These are phyloP conservation scores for Nelumbo lutea DNA, from an alignment of 164 flowering plant species.

Conservation along the genomic window DNA sequence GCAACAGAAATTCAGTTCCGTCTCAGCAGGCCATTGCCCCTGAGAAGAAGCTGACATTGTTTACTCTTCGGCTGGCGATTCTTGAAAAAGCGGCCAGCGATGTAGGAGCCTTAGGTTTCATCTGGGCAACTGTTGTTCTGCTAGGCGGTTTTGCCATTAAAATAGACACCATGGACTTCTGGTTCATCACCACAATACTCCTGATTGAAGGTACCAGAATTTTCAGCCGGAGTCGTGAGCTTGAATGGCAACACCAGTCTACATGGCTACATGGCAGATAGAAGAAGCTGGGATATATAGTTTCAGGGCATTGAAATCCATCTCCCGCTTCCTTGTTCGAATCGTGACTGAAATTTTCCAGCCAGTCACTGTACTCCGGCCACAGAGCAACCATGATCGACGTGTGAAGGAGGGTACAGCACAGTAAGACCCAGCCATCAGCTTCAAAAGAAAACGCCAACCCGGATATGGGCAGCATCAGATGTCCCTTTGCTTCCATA, in stretches of 20 bases:
- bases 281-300: slow-evolving; percentile 23
- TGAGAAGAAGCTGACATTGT: slow-evolving; percentile 77
- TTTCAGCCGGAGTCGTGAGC: too few relatives aligned
- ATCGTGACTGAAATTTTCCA: slow-evolving; percentile 18
- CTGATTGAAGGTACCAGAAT: slow-evolving; percentile 22
- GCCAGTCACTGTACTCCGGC: slow-evolving; percentile 17
- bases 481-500: slow-evolving; percentile 38
- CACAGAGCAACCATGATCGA: slow-evolving; percentile 22
- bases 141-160: slow-evolving; percentile 91
- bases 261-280: slow-evolving; percentile 77
- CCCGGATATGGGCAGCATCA: slow-evolving; percentile 61
- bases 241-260: slow-evolving; percentile 30
- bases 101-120: slow-evolving; percentile 40
- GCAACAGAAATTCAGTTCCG: slow-evolving; percentile 3
- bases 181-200: slow-evolving; percentile 72
- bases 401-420: not conserved
- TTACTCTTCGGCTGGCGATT: slow-evolving; percentile 77
- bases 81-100: slow-evolving; percentile 84
- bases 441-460: slow-evolving; percentile 19
- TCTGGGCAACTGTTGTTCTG: slow-evolving; percentile 69
- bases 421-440: slow-evolving; percentile 7
- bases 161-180: slow-evolving; percentile 70
- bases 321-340: slow-evolving; percentile 34
- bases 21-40: slow-evolving; percentile 44
- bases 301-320: slow-evolving; percentile 47